Evolutionary conservation across 2,329 filamentous ascomycete species (phyloP).

Genomic region (Diaporthe sp.): DNA sequence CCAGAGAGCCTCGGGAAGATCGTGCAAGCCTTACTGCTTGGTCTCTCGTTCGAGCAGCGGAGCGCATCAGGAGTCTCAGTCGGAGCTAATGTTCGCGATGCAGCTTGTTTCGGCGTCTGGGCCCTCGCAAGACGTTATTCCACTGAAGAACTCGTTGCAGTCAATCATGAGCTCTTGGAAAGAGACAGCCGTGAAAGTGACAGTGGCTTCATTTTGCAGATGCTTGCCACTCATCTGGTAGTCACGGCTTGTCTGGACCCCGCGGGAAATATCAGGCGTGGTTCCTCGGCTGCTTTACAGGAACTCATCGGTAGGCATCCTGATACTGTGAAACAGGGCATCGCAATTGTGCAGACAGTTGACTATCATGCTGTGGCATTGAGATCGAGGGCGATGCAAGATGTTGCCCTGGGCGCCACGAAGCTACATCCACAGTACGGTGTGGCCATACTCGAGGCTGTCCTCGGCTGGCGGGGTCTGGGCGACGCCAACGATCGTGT

Average conservation of each 20-base stretch:
- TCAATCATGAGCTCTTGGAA: conserved; percentile 64
- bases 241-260: conserved; percentile 88
- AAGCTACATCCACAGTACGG: conserved; percentile 78
- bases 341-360: conserved; percentile 87
- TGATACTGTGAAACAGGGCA: conserved; percentile 84
- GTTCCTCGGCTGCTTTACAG: conserved; percentile 92
- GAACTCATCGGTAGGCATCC: conserved; percentile 95
- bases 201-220: conserved; percentile 73
- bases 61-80: conserved; percentile 86
- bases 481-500: conserved; percentile 82
- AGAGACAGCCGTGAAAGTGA: conserved; percentile 54
- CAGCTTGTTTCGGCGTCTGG: conserved; percentile 97
- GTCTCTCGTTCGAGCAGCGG: conserved; percentile 89
- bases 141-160: conserved; percentile 79
- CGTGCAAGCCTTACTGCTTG: conserved; percentile 81
- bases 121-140: conserved; percentile 88
- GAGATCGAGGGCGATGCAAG: conserved; percentile 83
- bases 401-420: conserved; percentile 80
- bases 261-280: conserved; percentile 92
- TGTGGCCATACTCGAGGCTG: conserved; percentile 75
- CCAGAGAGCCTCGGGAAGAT: conserved; percentile 78
- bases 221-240: conserved; percentile 85
- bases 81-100: conserved; percentile 92
- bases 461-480: conserved; percentile 91
- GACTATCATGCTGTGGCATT: conserved; percentile 95